Conservation (phyloP, 177 flowering plant species). For the Vitis hybrid region DNA sequence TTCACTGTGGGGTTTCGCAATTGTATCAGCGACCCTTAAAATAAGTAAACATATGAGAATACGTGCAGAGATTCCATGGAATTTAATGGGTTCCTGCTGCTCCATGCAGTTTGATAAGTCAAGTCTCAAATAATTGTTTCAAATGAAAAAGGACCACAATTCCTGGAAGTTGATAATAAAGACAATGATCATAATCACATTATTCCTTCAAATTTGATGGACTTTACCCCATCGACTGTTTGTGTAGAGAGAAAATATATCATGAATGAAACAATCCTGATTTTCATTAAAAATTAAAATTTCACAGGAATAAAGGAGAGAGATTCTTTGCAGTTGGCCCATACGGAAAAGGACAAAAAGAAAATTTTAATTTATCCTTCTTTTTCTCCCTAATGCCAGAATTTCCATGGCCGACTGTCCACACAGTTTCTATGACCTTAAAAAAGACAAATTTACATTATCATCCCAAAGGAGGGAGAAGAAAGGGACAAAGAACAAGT, state of each 20-base stretch:
- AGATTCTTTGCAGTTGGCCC: constrained; percentile 20
- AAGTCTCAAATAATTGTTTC: too few relatives aligned
- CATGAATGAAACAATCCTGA: not conserved
- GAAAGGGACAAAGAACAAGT: constrained; percentile 28
- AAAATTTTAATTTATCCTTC: not conserved
- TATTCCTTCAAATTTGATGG: too few relatives aligned
- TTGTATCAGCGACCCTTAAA: too few relatives aligned
- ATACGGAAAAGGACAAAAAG: constrained; percentile 4
- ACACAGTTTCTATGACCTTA: constrained; percentile 8
- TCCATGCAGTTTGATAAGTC: too few relatives aligned
- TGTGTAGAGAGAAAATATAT: not conserved
- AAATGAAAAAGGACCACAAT: too few relatives aligned
- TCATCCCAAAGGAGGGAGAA: constrained; percentile 14
- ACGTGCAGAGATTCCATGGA: too few relatives aligned
- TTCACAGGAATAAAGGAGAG: constrained; percentile 16
- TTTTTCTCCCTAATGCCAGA: constrained; percentile 1
- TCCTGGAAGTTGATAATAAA: too few relatives aligned
- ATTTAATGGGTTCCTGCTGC: too few relatives aligned
- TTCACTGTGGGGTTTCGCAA: too few relatives aligned
- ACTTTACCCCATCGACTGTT: too few relatives aligned
- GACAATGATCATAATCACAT: too few relatives aligned
- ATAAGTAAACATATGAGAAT: too few relatives aligned
- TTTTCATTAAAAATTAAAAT: constrained; percentile 3
- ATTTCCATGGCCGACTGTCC: constrained; percentile 20
- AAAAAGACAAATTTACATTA: constrained; percentile 24